Conservation (phyloP, 352 stramenopile species). For the Globisporangium rhizosaccharum region DNA sequence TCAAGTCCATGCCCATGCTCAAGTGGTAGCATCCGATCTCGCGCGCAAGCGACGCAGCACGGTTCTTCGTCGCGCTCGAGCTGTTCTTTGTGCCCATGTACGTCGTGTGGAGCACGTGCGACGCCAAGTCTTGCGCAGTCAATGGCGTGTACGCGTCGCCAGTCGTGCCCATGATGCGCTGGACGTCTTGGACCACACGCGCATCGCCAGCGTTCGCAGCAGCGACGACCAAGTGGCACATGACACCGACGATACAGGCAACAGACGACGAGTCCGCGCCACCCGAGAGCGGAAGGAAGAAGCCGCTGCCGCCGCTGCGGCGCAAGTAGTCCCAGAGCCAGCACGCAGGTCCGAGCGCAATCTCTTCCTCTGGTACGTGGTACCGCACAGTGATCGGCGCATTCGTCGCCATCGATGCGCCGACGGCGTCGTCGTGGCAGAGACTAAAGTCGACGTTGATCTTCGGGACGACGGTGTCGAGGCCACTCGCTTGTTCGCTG, state of each 20-base stretch:
- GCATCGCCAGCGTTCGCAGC: constrained; percentile 74
- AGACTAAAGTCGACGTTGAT: constrained; percentile 75
- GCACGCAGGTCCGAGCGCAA: constrained; percentile 94
- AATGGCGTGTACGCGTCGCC: constrained; percentile 49
- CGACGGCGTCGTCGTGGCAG: constrained; percentile 45
- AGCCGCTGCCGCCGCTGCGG: constrained; percentile 77
- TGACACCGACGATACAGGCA: constrained; percentile 95
- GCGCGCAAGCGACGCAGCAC: constrained; percentile 85
- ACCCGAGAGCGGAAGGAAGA: constrained; percentile 96
- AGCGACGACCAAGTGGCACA: constrained; percentile 94
- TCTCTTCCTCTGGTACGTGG: constrained; percentile 95
- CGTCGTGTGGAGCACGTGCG: constrained; percentile 93
- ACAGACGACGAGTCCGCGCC: constrained; percentile 96
- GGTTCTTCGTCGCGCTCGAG: constrained; percentile 88
- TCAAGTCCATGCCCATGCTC: constrained; percentile 93
- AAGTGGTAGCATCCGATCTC: constrained; percentile 96
- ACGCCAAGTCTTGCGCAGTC: constrained; percentile 88
- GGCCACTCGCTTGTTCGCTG: constrained; percentile 90
- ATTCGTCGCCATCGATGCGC: constrained; percentile 30
- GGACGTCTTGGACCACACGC: constrained; percentile 82
- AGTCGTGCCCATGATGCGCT: constrained; percentile 69
- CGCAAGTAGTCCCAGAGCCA: constrained; percentile 99
- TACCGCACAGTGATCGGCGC: constrained; percentile 64
- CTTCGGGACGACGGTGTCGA: constrained; percentile 62
- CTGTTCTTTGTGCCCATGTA: constrained; percentile 98